These are phyloP conservation scores for Colletotrichum lini DNA, from an alignment of 2,329 filamentous ascomycete genomes.

Conservation along the genomic window DNA sequence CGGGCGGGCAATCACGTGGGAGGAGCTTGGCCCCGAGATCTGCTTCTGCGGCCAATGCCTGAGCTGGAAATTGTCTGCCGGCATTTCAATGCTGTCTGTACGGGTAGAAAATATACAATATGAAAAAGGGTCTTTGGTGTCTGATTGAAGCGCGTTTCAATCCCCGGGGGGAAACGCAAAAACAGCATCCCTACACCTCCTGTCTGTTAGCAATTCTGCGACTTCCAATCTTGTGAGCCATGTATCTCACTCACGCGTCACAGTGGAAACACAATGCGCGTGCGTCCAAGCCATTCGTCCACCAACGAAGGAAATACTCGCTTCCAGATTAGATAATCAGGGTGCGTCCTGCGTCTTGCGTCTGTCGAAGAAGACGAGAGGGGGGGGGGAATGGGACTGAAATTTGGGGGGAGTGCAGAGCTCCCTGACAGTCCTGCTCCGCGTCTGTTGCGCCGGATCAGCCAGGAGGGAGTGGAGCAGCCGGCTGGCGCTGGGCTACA, in stretches of 20 bases:
- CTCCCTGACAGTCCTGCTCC: conserved; percentile 48
- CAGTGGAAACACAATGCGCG: background rate
- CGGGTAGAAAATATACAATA: conserved; percentile 8
- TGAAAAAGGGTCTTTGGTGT: background rate
- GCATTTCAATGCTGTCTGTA: background rate
- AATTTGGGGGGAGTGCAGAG: conserved; percentile 49
- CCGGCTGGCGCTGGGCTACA: conserved; percentile 37
- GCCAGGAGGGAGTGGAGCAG: conserved; percentile 42
- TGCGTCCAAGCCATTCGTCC: background rate
- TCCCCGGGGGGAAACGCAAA: background rate
- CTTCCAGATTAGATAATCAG: conserved; percentile 15
- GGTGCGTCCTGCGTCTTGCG: background rate
- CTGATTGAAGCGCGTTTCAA: conserved; percentile 20
- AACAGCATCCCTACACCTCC: background rate
- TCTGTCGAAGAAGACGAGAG: conserved; percentile 43
- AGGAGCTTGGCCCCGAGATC: conserved; percentile 8
- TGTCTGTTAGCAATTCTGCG: too few species aligned
- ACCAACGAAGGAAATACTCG: background rate
- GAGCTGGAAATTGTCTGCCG: conserved; percentile 7
- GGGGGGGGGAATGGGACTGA: conserved; percentile 47
- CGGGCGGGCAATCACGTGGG: conserved; percentile 44
- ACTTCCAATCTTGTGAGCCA: background rate
- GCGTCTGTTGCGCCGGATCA: conserved; percentile 35
- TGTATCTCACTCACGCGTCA: background rate
- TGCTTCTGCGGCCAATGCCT: conserved; percentile 4